Percentiles rank a stretch among this genome's conserved stretches.
phyloP scores from a whole-genome alignment of 2,329 filamentous ascomycete species.

The Colletotrichum cereale region DNA sequence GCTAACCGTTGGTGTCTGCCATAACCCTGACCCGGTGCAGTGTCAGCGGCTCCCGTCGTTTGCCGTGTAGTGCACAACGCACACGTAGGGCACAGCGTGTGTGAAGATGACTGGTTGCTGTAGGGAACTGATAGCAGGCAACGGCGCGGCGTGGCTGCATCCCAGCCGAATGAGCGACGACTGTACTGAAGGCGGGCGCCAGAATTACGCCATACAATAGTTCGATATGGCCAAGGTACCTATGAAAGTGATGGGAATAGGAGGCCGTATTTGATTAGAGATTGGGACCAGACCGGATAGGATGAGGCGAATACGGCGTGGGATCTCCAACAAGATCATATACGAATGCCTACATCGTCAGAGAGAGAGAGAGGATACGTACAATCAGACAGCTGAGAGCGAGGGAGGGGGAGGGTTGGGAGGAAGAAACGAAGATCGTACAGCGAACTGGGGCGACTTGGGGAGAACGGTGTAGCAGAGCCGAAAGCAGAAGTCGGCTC shows the following conservation, averaged over 20 bases:
- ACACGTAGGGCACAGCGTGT: not conserved
- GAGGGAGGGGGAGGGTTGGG: not conserved
- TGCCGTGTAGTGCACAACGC: not conserved
- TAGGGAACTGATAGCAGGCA: not conserved
- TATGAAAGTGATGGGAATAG: not conserved
- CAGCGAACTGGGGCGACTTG: slow-evolving; percentile 18
- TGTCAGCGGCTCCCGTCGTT: slow-evolving; percentile 9
- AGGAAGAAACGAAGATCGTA: slow-evolving; percentile 18
- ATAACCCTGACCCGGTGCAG: slow-evolving; percentile 20
- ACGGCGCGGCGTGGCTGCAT: slow-evolving; percentile 7
- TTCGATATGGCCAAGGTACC: slow-evolving; percentile 3
- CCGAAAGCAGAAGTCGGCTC: slow-evolving; percentile 40
- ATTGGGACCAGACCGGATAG: slow-evolving; percentile 23
- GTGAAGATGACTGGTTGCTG: not conserved
- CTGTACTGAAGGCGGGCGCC: slow-evolving; percentile 15
- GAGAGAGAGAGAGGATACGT: slow-evolving; percentile 13
- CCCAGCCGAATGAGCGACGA: slow-evolving; percentile 18
- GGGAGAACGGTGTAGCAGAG: slow-evolving; percentile 26
- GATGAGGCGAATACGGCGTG: slow-evolving; percentile 37
- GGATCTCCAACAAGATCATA: slow-evolving; percentile 26
- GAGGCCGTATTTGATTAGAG: slow-evolving; percentile 11
- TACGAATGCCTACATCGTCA: not conserved
- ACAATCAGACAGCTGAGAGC: not conserved
- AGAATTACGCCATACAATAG: slow-evolving; percentile 12
- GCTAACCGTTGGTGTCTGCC: slow-evolving; percentile 30